phyloP scores from a whole-genome alignment of 768 basidiomycete species.

The Chalciporus chontae region DNA sequence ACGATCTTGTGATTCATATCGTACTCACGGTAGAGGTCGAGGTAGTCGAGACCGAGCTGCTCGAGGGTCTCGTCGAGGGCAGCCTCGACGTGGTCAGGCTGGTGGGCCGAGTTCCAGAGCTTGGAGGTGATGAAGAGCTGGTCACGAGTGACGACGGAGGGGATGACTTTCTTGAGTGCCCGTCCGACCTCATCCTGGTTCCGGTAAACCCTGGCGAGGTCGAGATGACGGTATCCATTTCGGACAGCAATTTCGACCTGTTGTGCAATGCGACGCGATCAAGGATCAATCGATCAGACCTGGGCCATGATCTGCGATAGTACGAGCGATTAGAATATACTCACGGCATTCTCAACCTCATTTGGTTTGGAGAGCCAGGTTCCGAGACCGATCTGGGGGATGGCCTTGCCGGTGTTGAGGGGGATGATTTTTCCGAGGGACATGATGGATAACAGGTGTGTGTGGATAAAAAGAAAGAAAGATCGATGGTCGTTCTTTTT shows the following conservation, averaged over 20 bases:
- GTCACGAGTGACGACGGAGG: conserved; percentile 72
- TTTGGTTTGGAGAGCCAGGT: conserved; percentile 76
- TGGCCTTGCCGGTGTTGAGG: conserved; percentile 45
- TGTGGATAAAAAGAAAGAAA: neutral
- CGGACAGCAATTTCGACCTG: conserved; percentile 75
- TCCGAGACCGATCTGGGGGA: conserved; percentile 81
- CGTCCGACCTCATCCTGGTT: conserved; percentile 79
- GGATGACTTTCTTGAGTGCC: conserved; percentile 74
- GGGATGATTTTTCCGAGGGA: conserved; percentile 37
- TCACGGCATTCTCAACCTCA: conserved; percentile 72
- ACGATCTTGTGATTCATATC: conserved; percentile 2
- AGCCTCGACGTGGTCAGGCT: conserved; percentile 61
- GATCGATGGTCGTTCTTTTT: neutral
- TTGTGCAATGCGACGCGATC: neutral
- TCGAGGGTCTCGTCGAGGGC: conserved; percentile 73
- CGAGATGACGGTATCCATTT: conserved; percentile 80
- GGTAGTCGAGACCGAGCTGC: conserved; percentile 70
- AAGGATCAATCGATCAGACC: no score
- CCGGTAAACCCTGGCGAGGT: conserved; percentile 74
- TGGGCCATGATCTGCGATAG: neutral
- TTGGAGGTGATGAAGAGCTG: conserved; percentile 82
- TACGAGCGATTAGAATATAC: conserved; percentile 9
- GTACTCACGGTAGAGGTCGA: conserved; percentile 74
- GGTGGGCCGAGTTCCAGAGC: conserved; percentile 77
- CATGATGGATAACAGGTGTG: conserved; percentile 29